Evolutionary conservation across 768 basidiomycete species (phyloP), one percentile per base, ranked within the genome.

Genomic region (Mycena indigotica): DNA sequence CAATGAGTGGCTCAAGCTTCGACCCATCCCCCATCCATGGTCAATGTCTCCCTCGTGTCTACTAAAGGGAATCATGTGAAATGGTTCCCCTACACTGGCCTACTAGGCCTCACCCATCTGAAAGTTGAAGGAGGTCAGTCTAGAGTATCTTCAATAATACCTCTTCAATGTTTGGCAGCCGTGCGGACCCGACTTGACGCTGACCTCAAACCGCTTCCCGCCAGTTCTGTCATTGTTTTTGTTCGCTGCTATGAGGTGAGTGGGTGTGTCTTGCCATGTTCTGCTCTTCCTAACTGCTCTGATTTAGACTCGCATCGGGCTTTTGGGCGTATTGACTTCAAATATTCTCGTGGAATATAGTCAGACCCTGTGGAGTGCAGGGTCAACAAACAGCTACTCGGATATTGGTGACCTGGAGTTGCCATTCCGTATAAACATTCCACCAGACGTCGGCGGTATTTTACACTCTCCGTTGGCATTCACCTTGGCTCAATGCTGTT

Each of bases 241-340:
- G 82, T 94, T 41, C 83, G 91, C 41, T 94, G 91, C 72, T 93
- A 93, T 69, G 91, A 94, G 76, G 79, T n/a, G n/a, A n/a, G n/a
- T n/a, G n/a, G n/a, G n/a, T n/a, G n/a, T n/a, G n/a, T n/a, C n/a
- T n/a, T n/a, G n/a, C n/a, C n/a, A n/a, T n/a, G n/a, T n/a, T n/a
- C n/a, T n/a, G n/a, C n/a, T n/a, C n/a, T n/a, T n/a, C n/a, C n/a
- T n/a, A n/a, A n/a, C n/a, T n/a, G n/a, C n/a, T n/a, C n/a, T n/a
- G n/a, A n/a, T n/a, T n/a, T n/a, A n/a, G n/a, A n/a, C 87, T 39
- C 84, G 90, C 28, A 72, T 86, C 50, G 83, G 83, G 57, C 85
- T 84, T 60, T 73, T 85, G 55, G 83, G 83, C 52, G 71, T 80
- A 16, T 60, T 78, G 24, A 81, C 83, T 41, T 83, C 86, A 30